A percentile compares a stretch with the other conserved stretches of the same genome.
Evolutionary conservation across 2,329 filamentous ascomycete species (phyloP).

Genomic region (Colletotrichum ledebouriae): DNA sequence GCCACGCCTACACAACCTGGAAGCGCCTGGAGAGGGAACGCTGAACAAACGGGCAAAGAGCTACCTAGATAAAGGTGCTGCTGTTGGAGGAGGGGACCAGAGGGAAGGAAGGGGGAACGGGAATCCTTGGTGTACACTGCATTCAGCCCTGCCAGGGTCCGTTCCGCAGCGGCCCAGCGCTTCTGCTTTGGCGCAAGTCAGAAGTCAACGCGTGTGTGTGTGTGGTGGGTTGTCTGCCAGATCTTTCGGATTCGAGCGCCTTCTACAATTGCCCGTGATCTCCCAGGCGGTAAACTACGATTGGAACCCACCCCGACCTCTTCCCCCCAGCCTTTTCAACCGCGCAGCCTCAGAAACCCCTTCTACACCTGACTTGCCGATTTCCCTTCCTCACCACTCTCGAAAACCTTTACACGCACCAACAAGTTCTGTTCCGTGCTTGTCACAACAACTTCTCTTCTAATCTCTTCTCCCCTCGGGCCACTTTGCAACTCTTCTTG

Average conservation of each 20-base stretch:
- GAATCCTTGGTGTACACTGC: slow-evolving; percentile 22
- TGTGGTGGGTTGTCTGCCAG: slow-evolving; percentile 35
- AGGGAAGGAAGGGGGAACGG: not conserved
- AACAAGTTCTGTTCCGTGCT: slow-evolving; percentile 8
- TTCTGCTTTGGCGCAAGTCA: not conserved
- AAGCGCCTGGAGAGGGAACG: not conserved
- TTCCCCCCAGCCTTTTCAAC: slow-evolving; percentile 39
- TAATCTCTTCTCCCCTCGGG: not conserved
- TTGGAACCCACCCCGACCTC: slow-evolving; percentile 38
- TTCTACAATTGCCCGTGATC: slow-evolving; percentile 43
- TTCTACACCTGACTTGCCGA: slow-evolving; percentile 17
- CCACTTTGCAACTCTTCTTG: slow-evolving; percentile 15
- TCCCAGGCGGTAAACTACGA: slow-evolving; percentile 32
- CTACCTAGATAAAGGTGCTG: too few species aligned
- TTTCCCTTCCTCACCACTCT: slow-evolving; percentile 23
- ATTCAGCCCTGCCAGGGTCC: slow-evolving; percentile 43
- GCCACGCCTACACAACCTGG: not conserved
- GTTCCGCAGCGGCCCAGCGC: slow-evolving; percentile 30
- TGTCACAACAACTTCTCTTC: not conserved
- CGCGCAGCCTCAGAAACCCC: slow-evolving; percentile 38
- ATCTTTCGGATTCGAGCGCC: slow-evolving; percentile 43
- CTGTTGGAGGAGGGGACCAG: slow-evolving; percentile 8
- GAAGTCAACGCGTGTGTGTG: not conserved
- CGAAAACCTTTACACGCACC: slow-evolving; percentile 7
- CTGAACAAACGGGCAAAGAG: not conserved